Percentiles rank a stretch among this genome's conserved stretches.
phyloP scores from a whole-genome alignment of 225 moss, liverwort and hornwort genomes.

The Pseudisothecium myosuroides region DNA sequence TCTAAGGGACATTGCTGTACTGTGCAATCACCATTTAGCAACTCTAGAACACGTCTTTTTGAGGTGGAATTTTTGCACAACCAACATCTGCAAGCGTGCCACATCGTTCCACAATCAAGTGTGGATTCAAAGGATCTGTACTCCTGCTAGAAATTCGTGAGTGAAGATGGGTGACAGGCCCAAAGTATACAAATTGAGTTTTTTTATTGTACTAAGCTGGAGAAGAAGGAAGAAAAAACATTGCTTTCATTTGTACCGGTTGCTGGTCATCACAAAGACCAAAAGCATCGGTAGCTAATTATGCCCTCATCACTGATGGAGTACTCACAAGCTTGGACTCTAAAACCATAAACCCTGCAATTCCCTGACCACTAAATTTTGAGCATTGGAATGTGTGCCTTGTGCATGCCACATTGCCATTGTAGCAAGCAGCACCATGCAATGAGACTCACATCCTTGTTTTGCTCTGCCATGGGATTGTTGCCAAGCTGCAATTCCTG shows the following conservation, averaged over 20 bases:
- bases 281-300: background rate
- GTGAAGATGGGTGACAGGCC: background rate
- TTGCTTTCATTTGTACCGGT: accelerated
- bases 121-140: background rate
- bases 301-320: no score
- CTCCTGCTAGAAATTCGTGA: background rate
- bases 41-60: background rate
- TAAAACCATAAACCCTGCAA: no score
- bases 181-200: background rate
- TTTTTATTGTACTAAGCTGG: background rate
- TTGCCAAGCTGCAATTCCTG: no score
- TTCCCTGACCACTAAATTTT: no score
- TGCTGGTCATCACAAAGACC: background rate
- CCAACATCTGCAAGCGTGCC: accelerated
- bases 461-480: no score
- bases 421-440: no score
- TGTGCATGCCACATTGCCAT: no score
- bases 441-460: no score
- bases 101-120: background rate
- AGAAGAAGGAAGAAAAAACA: background rate
- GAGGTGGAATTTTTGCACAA: background rate
- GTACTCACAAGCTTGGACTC: no score
- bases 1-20: background rate
- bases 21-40: background rate
- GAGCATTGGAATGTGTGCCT: no score